Evolutionary conservation across 1,284 basidiomycete genomes (phyloP), one percentile per base, ranked within the genome.

Genomic region (Leucoagaricus sp.): DNA sequence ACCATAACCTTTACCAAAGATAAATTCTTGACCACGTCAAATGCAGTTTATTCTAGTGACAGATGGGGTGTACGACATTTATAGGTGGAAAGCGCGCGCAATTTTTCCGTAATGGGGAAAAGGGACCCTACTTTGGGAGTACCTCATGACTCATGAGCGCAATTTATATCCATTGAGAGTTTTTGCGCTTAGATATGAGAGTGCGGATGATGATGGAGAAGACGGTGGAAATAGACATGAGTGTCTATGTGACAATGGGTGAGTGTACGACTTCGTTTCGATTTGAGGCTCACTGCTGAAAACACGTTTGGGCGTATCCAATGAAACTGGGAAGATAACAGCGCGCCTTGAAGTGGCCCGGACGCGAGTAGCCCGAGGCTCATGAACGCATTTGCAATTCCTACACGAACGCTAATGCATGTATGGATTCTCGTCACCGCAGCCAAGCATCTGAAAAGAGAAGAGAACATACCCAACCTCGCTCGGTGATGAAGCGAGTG

Each of bases 281-380:
- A n/a, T n/a, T n/a, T n/a, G 5, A 19, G 8, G 26, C 55, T 46
- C 56, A 79, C 78, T 23, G 74, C 74, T 45, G 75, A 72, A 57
- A 79, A 80, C 19, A 76, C 68, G 1, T 78, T 63, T 12, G 78
- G 74, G 29, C 68, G 66, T 58, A 69, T 69, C 79, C 79, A 80
- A 26, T 64, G 60, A 57, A 76, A 79, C 1, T 64, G 48, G 1
- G 73, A 65, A 10, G 69, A 67, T 23, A 80, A 65, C 9, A 81
- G 62, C 2, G 76, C 77, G 12, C 79, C 80, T 26, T 51, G 55
- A 23, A 51, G 26, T n/a, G 55, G 55, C 9, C 33, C 48, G 4
- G 55, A 57, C 8, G 25, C 31, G 29, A 57, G 41, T 3, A 50
- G 17, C 2, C 49, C 42, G 31, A 51, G 10, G 21, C 55, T 57